Evolutionary conservation across 2,329 filamentous ascomycete genomes (phyloP).

Genomic region (Lachnellula arida): DNA sequence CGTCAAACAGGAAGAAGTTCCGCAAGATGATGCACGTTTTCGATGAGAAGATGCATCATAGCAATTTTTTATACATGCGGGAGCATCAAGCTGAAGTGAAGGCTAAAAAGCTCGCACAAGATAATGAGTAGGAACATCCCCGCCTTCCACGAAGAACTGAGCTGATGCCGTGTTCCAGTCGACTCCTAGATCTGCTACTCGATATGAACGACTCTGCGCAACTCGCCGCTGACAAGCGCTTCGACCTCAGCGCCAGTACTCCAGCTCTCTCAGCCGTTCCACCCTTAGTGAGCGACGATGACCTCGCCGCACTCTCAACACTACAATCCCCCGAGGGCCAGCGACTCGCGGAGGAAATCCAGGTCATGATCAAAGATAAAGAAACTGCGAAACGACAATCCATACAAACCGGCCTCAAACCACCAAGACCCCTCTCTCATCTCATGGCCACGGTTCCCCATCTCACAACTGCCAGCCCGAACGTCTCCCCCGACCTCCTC

Average conservation of each 20-base stretch:
- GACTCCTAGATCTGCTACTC: slow-evolving; percentile 80
- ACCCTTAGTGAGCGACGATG: slow-evolving; percentile 23
- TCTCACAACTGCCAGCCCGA: slow-evolving; percentile 14
- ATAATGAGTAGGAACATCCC: slow-evolving; percentile 73
- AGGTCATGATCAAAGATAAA: slow-evolving; percentile 23
- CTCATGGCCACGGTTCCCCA: slow-evolving; percentile 27
- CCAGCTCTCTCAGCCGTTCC: slow-evolving; percentile 22
- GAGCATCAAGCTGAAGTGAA: slow-evolving; percentile 78
- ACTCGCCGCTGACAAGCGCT: slow-evolving; percentile 68
- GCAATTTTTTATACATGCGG: slow-evolving; percentile 75
- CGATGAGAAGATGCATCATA: slow-evolving; percentile 71
- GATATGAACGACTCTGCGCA: slow-evolving; percentile 84
- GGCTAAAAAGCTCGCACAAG: slow-evolving; percentile 77
- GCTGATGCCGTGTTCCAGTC: slow-evolving; percentile 48
- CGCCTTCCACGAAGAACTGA: neutral
- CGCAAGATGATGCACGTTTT: slow-evolving; percentile 81
- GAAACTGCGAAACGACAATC: neutral
- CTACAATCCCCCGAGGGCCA: slow-evolving; percentile 24
- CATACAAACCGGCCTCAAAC: slow-evolving; percentile 8
- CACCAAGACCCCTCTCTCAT: slow-evolving; percentile 27
- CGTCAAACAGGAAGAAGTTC: slow-evolving; percentile 88
- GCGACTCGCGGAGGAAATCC: slow-evolving; percentile 26
- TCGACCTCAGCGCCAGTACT: slow-evolving; percentile 54
- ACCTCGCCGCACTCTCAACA: slow-evolving; percentile 20
- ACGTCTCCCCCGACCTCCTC: slow-evolving; percentile 32